Conservation (phyloP, 805 yeast species). For the Ogataea pini region DNA sequence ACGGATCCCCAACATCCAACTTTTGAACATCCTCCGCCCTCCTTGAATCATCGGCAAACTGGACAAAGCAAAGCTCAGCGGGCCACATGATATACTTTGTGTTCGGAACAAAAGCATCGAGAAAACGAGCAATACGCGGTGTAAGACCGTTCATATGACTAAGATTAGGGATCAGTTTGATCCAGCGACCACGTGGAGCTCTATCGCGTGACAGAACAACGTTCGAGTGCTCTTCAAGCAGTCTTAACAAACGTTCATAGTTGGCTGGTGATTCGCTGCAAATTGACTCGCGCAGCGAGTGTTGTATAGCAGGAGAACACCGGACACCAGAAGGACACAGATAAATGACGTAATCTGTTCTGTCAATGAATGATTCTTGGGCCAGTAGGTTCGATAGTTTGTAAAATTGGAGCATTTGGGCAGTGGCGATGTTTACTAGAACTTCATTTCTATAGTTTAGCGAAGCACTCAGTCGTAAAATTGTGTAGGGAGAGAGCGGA, state of each 20-base stretch:
- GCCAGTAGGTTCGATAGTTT: conserved; percentile 21
- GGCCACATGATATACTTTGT: conserved; percentile 73
- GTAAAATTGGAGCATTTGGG: conserved; percentile 21
- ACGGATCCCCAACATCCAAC: conserved; percentile 26
- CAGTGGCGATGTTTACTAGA: conserved; percentile 35
- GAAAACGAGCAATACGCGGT: conserved; percentile 58
- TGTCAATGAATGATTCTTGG: conserved; percentile 21
- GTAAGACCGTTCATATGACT: conserved; percentile 70
- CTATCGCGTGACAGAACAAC: conserved; percentile 12
- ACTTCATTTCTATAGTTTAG: conserved; percentile 48
- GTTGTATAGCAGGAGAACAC: conserved; percentile 40
- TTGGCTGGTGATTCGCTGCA: conserved; percentile 44
- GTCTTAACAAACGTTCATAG: conserved; percentile 36
- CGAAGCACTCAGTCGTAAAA: conserved; percentile 49
- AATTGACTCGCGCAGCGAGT: conserved; percentile 37
- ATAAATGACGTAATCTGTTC: conserved; percentile 43
- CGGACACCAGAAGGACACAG: conserved; percentile 59
- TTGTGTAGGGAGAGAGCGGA: conserved; percentile 22
- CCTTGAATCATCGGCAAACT: conserved; percentile 38
- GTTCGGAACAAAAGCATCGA: conserved; percentile 37
- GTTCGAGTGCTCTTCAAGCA: conserved; percentile 39
- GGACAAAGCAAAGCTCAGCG: conserved; percentile 60
- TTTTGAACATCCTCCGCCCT: background rate
- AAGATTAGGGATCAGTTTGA: conserved; percentile 66
- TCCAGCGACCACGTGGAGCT: conserved; percentile 47